These are phyloP conservation scores for Aspergillus alliaceus DNA, from an alignment of 2,329 filamentous ascomycete species.

Conservation along the genomic window DNA sequence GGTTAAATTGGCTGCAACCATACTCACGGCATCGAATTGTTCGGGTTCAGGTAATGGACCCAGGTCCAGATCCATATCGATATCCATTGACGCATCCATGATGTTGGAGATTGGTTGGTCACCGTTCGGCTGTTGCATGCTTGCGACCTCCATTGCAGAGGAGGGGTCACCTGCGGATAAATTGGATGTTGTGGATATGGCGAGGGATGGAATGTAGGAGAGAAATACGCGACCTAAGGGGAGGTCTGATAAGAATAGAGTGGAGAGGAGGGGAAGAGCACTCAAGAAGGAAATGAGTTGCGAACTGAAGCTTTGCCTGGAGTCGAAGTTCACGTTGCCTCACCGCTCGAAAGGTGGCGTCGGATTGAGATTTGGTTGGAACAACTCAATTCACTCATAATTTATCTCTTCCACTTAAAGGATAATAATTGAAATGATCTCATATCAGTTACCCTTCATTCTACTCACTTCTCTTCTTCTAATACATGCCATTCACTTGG, in stretches of 20 bases:
- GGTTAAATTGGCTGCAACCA: background rate
- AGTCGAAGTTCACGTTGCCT: background rate
- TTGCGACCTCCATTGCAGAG: constrained; percentile 10
- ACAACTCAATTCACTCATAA: background rate
- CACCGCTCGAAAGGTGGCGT: constrained; percentile 1
- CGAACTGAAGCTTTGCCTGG: constrained; percentile 1
- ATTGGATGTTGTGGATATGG: background rate
- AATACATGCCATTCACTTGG: too few species aligned
- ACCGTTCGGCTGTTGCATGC: constrained; percentile 6
- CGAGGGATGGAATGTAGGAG: background rate
- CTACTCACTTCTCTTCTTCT: too few species aligned
- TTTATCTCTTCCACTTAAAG: background rate
- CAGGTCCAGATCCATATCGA: constrained; percentile 69
- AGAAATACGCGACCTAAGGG: too few species aligned
- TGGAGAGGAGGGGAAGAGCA: background rate
- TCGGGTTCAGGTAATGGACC: constrained; percentile 49
- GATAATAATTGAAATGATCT: background rate
- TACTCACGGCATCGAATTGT: constrained; percentile 33
- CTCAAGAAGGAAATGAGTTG: background rate
- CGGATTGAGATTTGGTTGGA: background rate
- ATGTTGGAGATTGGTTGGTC: constrained; percentile 6
- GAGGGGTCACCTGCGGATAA: background rate
- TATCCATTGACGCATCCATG: constrained; percentile 58
- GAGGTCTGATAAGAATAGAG: background rate
- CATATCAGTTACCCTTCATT: background rate